Evolutionary conservation across 495 filamentous ascomycete species (phyloP).

Genomic region (Penicillium ochrochloron): DNA sequence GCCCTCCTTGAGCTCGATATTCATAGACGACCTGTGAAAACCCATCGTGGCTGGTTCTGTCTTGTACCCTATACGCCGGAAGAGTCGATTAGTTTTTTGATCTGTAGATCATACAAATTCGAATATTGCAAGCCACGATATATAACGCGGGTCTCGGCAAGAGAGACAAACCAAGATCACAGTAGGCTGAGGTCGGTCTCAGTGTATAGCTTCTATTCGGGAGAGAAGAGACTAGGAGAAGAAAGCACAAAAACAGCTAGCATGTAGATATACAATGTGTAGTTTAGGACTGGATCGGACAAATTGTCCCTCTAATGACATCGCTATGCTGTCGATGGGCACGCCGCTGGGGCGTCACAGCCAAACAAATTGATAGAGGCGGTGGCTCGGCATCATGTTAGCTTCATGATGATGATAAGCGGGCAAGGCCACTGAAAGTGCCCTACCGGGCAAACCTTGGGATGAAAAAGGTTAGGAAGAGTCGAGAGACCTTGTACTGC

Average conservation of each 20-base stretch:
- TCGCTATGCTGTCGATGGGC: constrained; percentile 18
- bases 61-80: neutral
- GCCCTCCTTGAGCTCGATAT: constrained; percentile 28
- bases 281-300: neutral
- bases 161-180: constrained; percentile 1
- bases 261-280: constrained; percentile 7
- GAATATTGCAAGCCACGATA: neutral
- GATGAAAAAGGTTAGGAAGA: neutral
- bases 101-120: neutral
- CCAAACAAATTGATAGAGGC: constrained; percentile 5
- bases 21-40: constrained; percentile 34
- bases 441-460: neutral
- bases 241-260: neutral
- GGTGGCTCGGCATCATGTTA: constrained; percentile 30
- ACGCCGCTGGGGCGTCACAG: constrained; percentile 3
- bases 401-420: constrained; percentile 25
- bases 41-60: constrained; percentile 23
- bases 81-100: neutral
- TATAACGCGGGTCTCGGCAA: neutral
- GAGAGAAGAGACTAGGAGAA: neutral
- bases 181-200: neutral
- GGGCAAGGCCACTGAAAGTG: neutral
- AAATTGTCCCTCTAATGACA: constrained; percentile 21
- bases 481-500: neutral
- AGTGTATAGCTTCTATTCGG: neutral